A percentile compares a stretch with the other conserved stretches of the same genome.
These are phyloP conservation scores for Malbranchea zuffiana DNA, from an alignment of 2,329 filamentous ascomycete genomes.

Conservation along the genomic window DNA sequence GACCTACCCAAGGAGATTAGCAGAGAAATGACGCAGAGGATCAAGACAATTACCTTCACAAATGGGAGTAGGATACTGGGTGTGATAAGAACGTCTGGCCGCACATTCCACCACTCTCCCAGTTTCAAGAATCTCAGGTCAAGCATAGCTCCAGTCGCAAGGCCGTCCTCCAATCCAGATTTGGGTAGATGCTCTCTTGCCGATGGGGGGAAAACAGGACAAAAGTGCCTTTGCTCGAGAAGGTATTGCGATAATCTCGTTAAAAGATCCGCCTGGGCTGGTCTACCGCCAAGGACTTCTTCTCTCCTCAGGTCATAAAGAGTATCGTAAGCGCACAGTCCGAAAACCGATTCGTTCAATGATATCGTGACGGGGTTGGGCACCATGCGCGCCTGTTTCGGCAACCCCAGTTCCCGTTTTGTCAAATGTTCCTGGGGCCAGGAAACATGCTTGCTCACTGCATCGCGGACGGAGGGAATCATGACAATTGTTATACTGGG, in stretches of 20 bases:
- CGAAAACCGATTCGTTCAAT: slow-evolving; percentile 76
- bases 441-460: slow-evolving; percentile 69
- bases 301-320: slow-evolving; percentile 71
- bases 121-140: slow-evolving; percentile 78
- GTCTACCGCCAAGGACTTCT: slow-evolving; percentile 52
- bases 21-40: background rate
- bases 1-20: slow-evolving; percentile 46
- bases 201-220: slow-evolving; percentile 74
- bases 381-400: slow-evolving; percentile 61
- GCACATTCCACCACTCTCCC: slow-evolving; percentile 77
- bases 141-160: slow-evolving; percentile 63
- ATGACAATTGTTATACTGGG: slow-evolving; percentile 74
- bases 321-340: slow-evolving; percentile 72
- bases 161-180: slow-evolving; percentile 48
- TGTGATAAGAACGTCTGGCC: slow-evolving; percentile 72
- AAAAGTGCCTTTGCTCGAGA: slow-evolving; percentile 83
- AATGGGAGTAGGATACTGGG: slow-evolving; percentile 78
- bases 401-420: slow-evolving; percentile 60
- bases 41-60: slow-evolving; percentile 56
- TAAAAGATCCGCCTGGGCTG: slow-evolving; percentile 50
- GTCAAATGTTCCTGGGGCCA: slow-evolving; percentile 71
- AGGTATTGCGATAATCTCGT: slow-evolving; percentile 64
- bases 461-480: slow-evolving; percentile 71
- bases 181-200: slow-evolving; percentile 57
- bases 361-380: slow-evolving; percentile 85